These are phyloP conservation scores for Trametes sp. DNA, from an alignment of 1,284 basidiomycete species.

Conservation along the genomic window DNA sequence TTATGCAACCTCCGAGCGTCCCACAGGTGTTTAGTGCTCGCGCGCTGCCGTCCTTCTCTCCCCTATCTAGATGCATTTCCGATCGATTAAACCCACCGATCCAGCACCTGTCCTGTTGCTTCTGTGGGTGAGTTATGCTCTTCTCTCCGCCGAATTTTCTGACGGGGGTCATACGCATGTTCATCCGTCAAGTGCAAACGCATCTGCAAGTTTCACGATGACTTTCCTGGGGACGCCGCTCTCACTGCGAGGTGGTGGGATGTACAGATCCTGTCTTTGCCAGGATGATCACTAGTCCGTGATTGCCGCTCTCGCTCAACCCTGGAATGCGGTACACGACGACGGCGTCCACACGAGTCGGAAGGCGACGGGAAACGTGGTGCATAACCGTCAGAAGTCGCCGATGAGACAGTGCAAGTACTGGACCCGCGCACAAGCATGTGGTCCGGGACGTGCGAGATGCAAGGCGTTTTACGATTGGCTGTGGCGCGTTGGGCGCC, in stretches of 20 bases:
- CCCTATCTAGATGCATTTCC: constrained; percentile 22
- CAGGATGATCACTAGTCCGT: constrained; percentile 5
- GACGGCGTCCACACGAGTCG: neutral
- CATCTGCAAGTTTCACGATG: neutral
- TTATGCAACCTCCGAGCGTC: constrained; percentile 17
- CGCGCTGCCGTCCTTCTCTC: constrained; percentile 14
- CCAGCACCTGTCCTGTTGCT: neutral
- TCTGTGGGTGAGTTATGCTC: constrained; percentile 1
- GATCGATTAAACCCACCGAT: constrained; percentile 19
- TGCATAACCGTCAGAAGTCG: neutral
- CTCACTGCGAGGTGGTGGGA: neutral
- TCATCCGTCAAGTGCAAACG: neutral
- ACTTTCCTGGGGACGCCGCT: neutral
- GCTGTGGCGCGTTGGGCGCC: neutral
- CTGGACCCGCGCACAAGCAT: constrained; percentile 1
- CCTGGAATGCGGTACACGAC: neutral
- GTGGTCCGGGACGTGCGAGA: neutral
- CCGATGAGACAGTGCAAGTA: neutral
- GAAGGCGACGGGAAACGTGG: neutral
- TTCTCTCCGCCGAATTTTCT: constrained; percentile 7
- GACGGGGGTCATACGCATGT: neutral
- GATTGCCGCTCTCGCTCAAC: constrained; percentile 9
- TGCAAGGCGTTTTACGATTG: constrained; percentile 2
- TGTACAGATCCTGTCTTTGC: constrained; percentile 11
- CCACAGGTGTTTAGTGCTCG: constrained; percentile 13